phyloP scores from a whole-genome alignment of 441 rosid genomes.

The Arabidopsis lyrata region DNA sequence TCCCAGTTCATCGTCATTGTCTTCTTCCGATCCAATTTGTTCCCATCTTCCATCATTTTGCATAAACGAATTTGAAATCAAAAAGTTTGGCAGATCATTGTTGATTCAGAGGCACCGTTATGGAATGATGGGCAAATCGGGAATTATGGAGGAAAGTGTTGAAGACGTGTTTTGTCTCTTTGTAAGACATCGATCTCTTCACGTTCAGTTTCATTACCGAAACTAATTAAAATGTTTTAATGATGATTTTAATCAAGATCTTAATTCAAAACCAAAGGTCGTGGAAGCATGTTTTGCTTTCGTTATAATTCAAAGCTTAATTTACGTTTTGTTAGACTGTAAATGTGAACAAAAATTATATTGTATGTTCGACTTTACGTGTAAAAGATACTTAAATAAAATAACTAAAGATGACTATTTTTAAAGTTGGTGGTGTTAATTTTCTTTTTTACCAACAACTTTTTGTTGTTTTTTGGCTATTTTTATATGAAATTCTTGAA shows the following conservation, averaged over 20 bases:
- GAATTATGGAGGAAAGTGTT: slow-evolving; percentile 45
- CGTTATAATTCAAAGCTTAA: slow-evolving; percentile 1
- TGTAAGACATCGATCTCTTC: slow-evolving; percentile 44
- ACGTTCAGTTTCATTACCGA: slow-evolving; percentile 27
- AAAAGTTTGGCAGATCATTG: neutral
- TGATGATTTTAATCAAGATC: neutral
- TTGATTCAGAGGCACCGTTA: slow-evolving; percentile 30
- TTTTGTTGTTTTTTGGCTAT: neutral
- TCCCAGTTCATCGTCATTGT: slow-evolving; percentile 84
- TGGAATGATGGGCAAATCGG: slow-evolving; percentile 47
- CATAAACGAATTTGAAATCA: neutral
- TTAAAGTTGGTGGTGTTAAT: neutral
- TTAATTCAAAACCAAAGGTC: slow-evolving; percentile 23
- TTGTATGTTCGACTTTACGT: slow-evolving; percentile 26
- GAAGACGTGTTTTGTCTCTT: slow-evolving; percentile 40
- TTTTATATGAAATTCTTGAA: neutral
- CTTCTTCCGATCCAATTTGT: slow-evolving; percentile 50
- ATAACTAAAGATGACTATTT: neutral
- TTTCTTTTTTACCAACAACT: neutral
- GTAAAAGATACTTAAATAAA: neutral
- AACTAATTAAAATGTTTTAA: neutral
- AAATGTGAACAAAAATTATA: neutral
- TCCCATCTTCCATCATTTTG: slow-evolving; percentile 29
- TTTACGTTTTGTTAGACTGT: slow-evolving; percentile 23
- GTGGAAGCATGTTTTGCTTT: slow-evolving; percentile 45